A percentile compares a stretch with the other conserved stretches of the same genome.
Conservation (phyloP, 441 rosid species). For the Populus trichocarpa region DNA sequence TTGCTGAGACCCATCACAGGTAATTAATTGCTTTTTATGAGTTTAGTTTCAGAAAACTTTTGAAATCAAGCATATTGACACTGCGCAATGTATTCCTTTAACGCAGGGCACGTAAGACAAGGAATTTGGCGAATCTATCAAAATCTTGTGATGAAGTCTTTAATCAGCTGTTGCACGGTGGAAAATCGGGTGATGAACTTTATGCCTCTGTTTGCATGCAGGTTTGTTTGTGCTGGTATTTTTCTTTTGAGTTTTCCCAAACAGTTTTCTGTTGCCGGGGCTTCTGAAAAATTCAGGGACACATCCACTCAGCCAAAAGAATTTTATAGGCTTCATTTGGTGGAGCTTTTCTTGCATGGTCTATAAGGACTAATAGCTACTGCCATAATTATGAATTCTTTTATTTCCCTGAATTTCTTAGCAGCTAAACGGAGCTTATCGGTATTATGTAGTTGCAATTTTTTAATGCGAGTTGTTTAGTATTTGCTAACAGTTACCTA, state of each 20-base stretch:
- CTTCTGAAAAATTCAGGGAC: conserved; percentile 1
- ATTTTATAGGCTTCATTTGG: background rate
- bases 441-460: background rate
- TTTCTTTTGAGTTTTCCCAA: conserved; percentile 3
- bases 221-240: conserved; percentile 35
- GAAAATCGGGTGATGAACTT: conserved; percentile 71
- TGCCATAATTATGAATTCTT: background rate
- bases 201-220: conserved; percentile 84
- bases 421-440: conserved; percentile 5
- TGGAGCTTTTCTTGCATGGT: background rate
- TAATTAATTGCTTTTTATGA: conserved; percentile 9
- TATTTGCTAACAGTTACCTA: conserved; percentile 1
- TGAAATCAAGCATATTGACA: background rate
- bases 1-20: conserved; percentile 97
- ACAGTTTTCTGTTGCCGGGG: background rate
- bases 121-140: conserved; percentile 48
- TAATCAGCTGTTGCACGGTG: conserved; percentile 71
- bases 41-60: background rate
- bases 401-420: background rate
- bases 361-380: background rate
- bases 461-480: background rate
- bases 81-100: conserved; percentile 11
- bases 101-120: conserved; percentile 73
- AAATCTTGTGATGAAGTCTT: conserved; percentile 90
- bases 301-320: background rate